Base-by-base conservation (phyloP, 1,284 basidiomycete genomes). In the Phellopilus nigrolimitatus region DNA sequence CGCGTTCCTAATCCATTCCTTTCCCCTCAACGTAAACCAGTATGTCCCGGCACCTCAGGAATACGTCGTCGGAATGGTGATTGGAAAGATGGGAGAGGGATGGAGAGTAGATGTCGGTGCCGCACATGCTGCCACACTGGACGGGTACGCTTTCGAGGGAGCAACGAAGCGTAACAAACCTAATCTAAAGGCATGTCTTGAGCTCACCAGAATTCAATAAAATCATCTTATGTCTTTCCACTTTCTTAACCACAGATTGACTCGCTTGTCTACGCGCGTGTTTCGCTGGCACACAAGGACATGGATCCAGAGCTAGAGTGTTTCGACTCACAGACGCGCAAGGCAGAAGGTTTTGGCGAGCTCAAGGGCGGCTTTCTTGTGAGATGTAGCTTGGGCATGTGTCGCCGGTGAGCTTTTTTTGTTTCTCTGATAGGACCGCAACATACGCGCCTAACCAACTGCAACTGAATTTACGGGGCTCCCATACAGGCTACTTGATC, bases 241-340 rank as follows among this genome's bases (percentile, higher is more conserved):
- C 8, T 25, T 13, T 42, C 25, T 4, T 27, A 19, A 19, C n/a
- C 12, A 3, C 57, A 93, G 90, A 79, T 93, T 42, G 90, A 91
- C 30, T 78, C 82, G 6, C 67, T 92, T 34, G 74, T 93, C 1
- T 93, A 91, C 65, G 88, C 88, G 1, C 80, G 90, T 38, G 82
- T 93, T 27, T 90, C 88, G 8, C 68, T 92, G 21, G 90, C 91
- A 12, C 87, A 91, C 61, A 89, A 88, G 61, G 89, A 93, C 63
- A 91, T 91, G 82, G 90, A 93, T 47, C 90, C 90, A 1, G 90
- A 93, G 61, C 70, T 93, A 3, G 88, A 91, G 62, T 93, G 90
- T 63, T 90, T 91, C 61, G 87, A 92, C 62, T 87, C 88, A 3
- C 84, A 91, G 59, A 89, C 87, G 25, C 82, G 78, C 59, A 93